These are phyloP conservation scores for Brassica incana DNA, from an alignment of 345 rosid species.

Conservation along the genomic window DNA sequence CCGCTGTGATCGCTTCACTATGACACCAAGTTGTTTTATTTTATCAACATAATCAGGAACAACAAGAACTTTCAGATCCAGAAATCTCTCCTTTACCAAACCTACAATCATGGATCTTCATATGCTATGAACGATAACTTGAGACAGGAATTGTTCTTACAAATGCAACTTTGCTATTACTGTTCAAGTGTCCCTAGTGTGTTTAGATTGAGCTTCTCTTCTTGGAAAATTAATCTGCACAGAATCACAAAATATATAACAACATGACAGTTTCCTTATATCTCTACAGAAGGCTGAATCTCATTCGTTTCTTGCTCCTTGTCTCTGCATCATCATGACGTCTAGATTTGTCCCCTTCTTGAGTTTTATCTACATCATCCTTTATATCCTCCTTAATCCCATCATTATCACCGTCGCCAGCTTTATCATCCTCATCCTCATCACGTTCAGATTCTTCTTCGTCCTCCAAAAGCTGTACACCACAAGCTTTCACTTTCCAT, in stretches of 20 bases:
- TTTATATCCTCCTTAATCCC: no score
- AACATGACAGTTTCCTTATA: background rate
- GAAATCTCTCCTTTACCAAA: conserved; percentile 11
- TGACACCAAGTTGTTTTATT: conserved; percentile 43
- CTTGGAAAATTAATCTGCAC: background rate
- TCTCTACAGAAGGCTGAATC: background rate
- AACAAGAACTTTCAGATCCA: conserved; percentile 38
- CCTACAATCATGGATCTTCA: background rate
- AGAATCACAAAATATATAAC: background rate
- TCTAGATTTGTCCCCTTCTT: no score
- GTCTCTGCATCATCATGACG: no score
- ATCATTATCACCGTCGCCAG: no score
- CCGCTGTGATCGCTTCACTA: conserved; percentile 49
- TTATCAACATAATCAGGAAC: conserved; percentile 48
- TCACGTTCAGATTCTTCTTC: no score
- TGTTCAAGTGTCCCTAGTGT: background rate
- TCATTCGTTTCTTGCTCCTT: no score
- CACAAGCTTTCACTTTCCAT: background rate
- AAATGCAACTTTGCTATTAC: background rate
- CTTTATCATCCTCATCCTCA: no score
- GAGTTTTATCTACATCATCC: no score
- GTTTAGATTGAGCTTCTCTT: background rate
- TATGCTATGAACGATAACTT: conserved; percentile 9
- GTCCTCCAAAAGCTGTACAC: background rate
- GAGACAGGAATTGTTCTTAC: conserved; percentile 12